These are phyloP conservation scores for Xylariaceae sp. DNA, from an alignment of 2,329 filamentous ascomycete genomes.

Conservation along the genomic window DNA sequence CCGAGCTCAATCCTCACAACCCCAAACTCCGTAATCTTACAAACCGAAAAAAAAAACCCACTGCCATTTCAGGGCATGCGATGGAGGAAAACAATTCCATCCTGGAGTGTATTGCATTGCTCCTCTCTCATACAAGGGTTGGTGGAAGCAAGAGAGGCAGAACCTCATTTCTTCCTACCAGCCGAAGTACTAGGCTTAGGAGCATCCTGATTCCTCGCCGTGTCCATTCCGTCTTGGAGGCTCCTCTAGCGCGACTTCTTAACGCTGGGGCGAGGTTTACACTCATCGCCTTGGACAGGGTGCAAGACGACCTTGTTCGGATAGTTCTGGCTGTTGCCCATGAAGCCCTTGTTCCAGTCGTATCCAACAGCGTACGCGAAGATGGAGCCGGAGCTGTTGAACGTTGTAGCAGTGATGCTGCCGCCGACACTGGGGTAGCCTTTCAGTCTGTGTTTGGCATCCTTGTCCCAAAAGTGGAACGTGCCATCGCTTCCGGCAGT, in stretches of 20 bases:
- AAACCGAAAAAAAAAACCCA: background rate
- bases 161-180: too few relatives aligned
- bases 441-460: conserved; percentile 82
- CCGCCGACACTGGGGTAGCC: conserved; percentile 81
- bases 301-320: conserved; percentile 84
- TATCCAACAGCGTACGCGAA: conserved; percentile 91
- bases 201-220: background rate
- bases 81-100: too few relatives aligned
- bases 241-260: conserved; percentile 54
- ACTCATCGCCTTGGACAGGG: conserved; percentile 59
- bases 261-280: conserved; percentile 54
- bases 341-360: conserved; percentile 97
- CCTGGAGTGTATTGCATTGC: too few relatives aligned
- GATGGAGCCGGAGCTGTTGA: conserved; percentile 78
- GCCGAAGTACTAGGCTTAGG: background rate
- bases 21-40: background rate
- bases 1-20: background rate
- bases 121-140: too few relatives aligned
- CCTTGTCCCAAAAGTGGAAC: conserved; percentile 95
- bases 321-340: conserved; percentile 68
- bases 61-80: background rate
- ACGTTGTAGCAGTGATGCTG: conserved; percentile 85
- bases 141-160: too few relatives aligned
- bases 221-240: background rate
- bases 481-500: conserved; percentile 93